A percentile compares a stretch with the other conserved stretches of the same genome.
phyloP scores from a whole-genome alignment of 192 early-diverging fungal genomes.

The Mortierella alpina region DNA sequence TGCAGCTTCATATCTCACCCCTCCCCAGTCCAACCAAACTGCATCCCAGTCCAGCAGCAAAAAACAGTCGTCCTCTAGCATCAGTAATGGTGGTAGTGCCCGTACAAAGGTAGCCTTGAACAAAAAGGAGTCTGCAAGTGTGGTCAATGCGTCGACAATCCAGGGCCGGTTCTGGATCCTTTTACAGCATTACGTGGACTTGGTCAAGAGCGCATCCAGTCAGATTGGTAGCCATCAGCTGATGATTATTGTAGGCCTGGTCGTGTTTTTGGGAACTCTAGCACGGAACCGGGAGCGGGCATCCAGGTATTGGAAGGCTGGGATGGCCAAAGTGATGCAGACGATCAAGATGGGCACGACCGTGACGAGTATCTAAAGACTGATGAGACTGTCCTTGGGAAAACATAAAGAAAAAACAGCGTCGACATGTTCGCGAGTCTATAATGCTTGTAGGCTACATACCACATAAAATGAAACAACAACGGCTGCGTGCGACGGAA shows the following conservation, averaged over 20 bases:
- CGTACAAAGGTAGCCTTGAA: conserved; percentile 7
- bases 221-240: conserved; percentile 33
- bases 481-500: too few species aligned
- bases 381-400: neutral
- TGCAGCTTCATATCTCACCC: neutral
- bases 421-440: too few species aligned
- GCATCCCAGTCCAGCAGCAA: neutral
- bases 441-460: too few species aligned
- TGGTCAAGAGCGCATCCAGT: conserved; percentile 9
- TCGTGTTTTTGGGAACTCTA: conserved; percentile 35
- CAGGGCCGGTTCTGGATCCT: conserved; percentile 16
- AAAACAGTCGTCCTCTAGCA: neutral
- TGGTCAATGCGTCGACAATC: neutral
- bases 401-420: neutral
- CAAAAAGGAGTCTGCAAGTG: conserved; percentile 4
- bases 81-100: neutral
- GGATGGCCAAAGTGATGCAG: conserved; percentile 37
- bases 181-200: conserved; percentile 23
- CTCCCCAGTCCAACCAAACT: too few species aligned
- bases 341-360: conserved; percentile 49
- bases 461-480: too few species aligned
- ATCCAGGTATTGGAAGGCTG: conserved; percentile 21
- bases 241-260: conserved; percentile 38
- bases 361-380: conserved; percentile 24
- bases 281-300: conserved; percentile 28